Evolutionary conservation across 306 rosid species (phyloP), one percentile per base, ranked within the genome.

Genomic region (Purshia tridentata): DNA sequence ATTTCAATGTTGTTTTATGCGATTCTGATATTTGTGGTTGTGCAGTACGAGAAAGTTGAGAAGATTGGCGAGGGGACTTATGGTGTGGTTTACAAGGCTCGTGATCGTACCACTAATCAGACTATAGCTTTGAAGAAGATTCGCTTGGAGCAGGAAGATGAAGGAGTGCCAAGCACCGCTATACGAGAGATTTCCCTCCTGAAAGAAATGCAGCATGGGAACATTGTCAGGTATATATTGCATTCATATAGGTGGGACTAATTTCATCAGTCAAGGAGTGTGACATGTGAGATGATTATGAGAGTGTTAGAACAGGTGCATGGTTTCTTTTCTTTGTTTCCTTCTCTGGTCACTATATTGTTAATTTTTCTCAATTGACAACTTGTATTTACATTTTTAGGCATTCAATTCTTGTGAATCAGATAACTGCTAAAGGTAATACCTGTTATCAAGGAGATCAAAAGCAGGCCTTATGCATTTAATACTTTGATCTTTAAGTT

Each of bases 1-100:
- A 46, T 55, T 69, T 55, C 42, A 7, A 14, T 13, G 29, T 2
- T 35, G 61, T 19, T 62, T 73, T 5, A 20, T 64, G 16, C 51
- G 57, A 68, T 19, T 65, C 65, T 73, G 68, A 52, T 72, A 50
- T 55, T 48, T 67, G 23, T 66, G 76, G 48, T 47, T 79, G 78
- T 69, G 74, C 78, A 91, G 97, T 91, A 91, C 77, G 96, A 89
- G 88, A 89, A 91, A 72, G 96, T 91, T 46, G 97, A 91, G 88
- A 91, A 91, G 86, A 91, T 91, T 48, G 97, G 97, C 4, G 97
- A 91, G 81, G 97, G 97, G 49, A 89, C 97, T 40, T 91, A 91
- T 72, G 97, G 97, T 19, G 97, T 91, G 75, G 97, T 91, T 66
- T 91, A 91, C 82, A 91, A 91, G 89, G 97, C 96, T 64, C 96